Evolutionary conservation across 345 rosid species (phyloP), one percentile per base, ranked within the genome.

Genomic region (Lepidium africanum): DNA sequence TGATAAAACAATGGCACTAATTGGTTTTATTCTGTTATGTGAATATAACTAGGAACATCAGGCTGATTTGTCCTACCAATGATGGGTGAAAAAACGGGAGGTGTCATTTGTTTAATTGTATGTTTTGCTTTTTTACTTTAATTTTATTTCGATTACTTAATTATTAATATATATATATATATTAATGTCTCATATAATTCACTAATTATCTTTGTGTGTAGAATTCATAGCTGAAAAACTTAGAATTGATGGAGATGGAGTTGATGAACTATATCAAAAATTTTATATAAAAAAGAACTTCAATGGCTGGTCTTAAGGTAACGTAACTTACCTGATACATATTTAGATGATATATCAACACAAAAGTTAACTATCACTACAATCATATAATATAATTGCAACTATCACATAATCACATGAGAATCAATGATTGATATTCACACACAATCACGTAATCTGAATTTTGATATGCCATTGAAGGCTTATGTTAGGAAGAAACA

Each of bases 241-340:
- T 65, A 90, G 96, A 33, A 81, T 88, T 50, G 96, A 86, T 41
- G 76, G 64, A 82, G 79, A 77, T 42, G 80, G 78, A 69, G 82
- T 81, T 38, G 63, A 73, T 38, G 88, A 81, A 27, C 46, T 85
- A 40, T 83, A 93, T 56, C 77, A n/a, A n/a, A 77, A 30, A 78
- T 87, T 19, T 82, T 90, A 38, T 92, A 87, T 78, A 87, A 67
- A 47, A 90, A 80, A 55, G 97, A 46, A 92, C 96, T 61, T 80
- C 96, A 55, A 84, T 90, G 96, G 97, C 95, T 72, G 98, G 98
- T 66, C 88, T 92, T 21, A 81, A 83, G 93, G 97, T 89, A 83
- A 25, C 27, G 27, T 25, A 25, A 54, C 11, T 14, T 11, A 53
- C 30, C 14, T 59, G 7, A 13, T 42, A 38, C 4, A 15, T 37